Base-by-base conservation (phyloP, 23 red algal species). In the Gracilaria gracilis region DNA sequence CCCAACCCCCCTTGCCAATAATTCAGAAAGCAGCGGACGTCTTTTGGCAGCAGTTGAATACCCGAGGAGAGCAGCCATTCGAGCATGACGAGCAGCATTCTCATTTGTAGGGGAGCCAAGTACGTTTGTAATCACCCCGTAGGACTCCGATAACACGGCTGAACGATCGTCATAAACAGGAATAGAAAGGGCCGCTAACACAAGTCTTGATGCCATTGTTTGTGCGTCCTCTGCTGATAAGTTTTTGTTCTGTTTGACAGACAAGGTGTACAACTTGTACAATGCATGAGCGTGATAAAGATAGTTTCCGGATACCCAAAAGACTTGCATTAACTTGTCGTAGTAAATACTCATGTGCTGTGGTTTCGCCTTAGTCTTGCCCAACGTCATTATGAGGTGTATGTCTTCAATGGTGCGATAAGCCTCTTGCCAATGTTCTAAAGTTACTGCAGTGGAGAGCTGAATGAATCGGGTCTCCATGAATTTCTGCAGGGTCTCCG, bases 401-500 rank as follows among this genome's bases (percentile, higher is more conserved):
- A 99, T 93, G 65, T 99, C 97, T 58, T 99, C 97, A 50, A 96
- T 91, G 14, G 97, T 99, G 17, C 97, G 94, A 40, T 96, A 95
- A 3, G 97, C 97, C 80, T 99, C 94, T 78, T 96, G 94, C 97
- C 97, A 99, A 69, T 96, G 85, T 70, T 95, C 88, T 38, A 95
- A 46, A 20, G 86, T 57, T 13, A 99, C 87, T n/a, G 93, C 87
- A 14, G 91, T 82, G 24, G 95, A 84, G 19, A 96, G 59, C 65
- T 99, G 97, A 44, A 76, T 86, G 80, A 99, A 99, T 37, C 97
- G 86, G 12, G 91, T 96, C 61, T 96, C 93, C 48, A 99, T 44
- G 72, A 96, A 95, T 61, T 94, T 93, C 51, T 96, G 94, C 66
- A 96, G 39, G 13, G 97, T 99, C 48, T 95, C 93, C 20, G 93